Evolutionary conservation across 2,329 filamentous ascomycete species (phyloP), one percentile per base, ranked within the genome.

Genomic region (Curvularia sp.): DNA sequence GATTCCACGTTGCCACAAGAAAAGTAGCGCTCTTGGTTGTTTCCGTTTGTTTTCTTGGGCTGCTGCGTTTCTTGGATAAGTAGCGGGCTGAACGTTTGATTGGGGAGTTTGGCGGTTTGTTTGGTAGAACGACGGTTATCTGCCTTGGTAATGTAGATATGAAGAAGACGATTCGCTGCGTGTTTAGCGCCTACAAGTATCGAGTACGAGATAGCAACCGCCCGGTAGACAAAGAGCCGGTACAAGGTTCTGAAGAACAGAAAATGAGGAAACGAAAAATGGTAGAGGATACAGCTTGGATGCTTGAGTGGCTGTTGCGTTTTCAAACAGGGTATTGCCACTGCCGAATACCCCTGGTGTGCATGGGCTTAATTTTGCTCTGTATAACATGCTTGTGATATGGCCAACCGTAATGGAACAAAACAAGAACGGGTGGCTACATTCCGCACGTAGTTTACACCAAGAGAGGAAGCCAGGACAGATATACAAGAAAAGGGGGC

Each of bases 141-240:
- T 38, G 13, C 7, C 35, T 38, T 38, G 15, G 35, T 38, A 38
- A 22, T 12, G 46, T 22, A 24, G 31, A 31, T 12, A 30, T 49
- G 6, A 5, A 28, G 10, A 28, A 41, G 12, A 20, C 35, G 2
- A 51, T 51, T 51, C 53, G 47, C 24, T 35, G 22, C 10, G 30
- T 43, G 51, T 26, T 44, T 38, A 53, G 51, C 42, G 43, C 43
- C 22, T 53, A 20, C 42, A 12, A 46, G 51, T 13, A 48, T 24
- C 6, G 18, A 15, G 26, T 26, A n/a, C 28, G 13, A n/a, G 22
- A 8, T 15, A 1, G 20, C 53, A 43, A 35, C 53, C 53, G 53
- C 48, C 53, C 30, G 41, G n/a, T 41, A 15, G 18, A 39, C 10
- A 8, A 39, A 24, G 28, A 22, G 43, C 41, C 41, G 48, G 38